Base-by-base conservation (phyloP, 1,139 yeast genomes). In the Suzukiozyma palmioleophila region DNA sequence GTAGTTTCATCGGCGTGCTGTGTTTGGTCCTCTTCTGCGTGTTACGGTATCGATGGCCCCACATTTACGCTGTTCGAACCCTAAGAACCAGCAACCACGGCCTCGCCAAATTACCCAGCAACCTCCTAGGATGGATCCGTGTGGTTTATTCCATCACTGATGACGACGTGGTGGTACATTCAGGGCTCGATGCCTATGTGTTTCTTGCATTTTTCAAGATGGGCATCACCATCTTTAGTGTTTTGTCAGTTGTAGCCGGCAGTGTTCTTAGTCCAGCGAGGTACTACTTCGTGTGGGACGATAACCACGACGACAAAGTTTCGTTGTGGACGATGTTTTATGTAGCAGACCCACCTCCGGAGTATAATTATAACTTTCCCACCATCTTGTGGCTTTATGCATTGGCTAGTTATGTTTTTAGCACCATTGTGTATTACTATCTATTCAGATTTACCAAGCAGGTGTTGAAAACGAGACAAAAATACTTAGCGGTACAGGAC, bases 401-500 rank as follows among this genome's bases (percentile, higher is more conserved):
- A 12, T 71, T 83, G 0, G 90, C 92, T 69, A 88, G 96, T 0
- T 89, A 89, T 56, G 62, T 84, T 11, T 90, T 92, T 62, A 87
- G 97, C 1, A 65, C 76, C 14, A 59, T 89, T 34, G 79, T 92
- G 1, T 69, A 81, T 38, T 72, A 74, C 46, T 73, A 79, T 49
- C 59, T 90, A 41, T 73, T 81, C 50, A 67, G 77, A 26, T 92
- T 82, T 50, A 87, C 97, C 0, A 72, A 74, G 44, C 68, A 74
- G 42, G 88, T 92, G 31, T 83, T 90, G 24, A 69, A 73, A 42
- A 81, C 85, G 15, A 74, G 98, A 42, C 98, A 92, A 57, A 70
- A 73, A 47, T 86, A 86, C 56, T 66, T 92, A 48, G 97, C 97
- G 0, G 77, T 81, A 38, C 97, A 90, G 57, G 84, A 86, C 57